Percentiles rank a stretch among this genome's conserved stretches.
Evolutionary conservation across 306 rosid genomes (phyloP).

Genomic region (Medicago truncatula): DNA sequence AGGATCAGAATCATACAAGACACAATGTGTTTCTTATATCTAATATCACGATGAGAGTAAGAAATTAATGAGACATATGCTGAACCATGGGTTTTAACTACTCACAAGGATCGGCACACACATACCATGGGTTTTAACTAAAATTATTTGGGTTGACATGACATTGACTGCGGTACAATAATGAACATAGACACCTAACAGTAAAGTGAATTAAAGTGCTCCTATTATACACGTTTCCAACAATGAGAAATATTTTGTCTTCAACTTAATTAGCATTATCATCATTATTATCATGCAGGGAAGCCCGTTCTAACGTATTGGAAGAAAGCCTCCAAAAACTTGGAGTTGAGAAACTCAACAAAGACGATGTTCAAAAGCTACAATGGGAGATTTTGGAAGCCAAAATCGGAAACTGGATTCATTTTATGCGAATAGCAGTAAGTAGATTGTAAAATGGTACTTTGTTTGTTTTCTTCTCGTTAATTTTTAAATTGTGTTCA

Average conservation of each 20-base stretch:
- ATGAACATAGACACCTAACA: too few relatives aligned
- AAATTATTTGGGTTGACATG: too few relatives aligned
- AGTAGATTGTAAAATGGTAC: constrained; percentile 42
- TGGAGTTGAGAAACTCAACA: constrained; percentile 96
- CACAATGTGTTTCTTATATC: too few relatives aligned
- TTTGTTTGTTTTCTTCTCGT: not conserved
- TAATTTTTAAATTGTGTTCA: not conserved
- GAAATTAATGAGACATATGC: too few relatives aligned
- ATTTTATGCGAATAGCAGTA: constrained; percentile 98
- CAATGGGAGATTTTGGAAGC: constrained; percentile 99
- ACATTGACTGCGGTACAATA: too few relatives aligned
- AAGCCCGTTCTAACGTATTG: constrained; percentile 78
- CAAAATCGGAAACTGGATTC: constrained; percentile 99
- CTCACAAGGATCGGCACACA: too few relatives aligned
- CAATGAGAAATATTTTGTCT: not conserved
- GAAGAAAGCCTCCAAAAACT: constrained; percentile 92
- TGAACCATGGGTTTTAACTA: too few relatives aligned
- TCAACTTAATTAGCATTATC: constrained; percentile 22
- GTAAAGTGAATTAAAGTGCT: constrained; percentile 8
- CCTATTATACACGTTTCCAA: constrained; percentile 7
- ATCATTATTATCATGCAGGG: constrained; percentile 56
- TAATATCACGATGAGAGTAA: too few relatives aligned
- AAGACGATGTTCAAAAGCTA: constrained; percentile 95
- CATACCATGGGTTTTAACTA: too few relatives aligned
- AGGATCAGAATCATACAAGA: too few relatives aligned